Evolutionary conservation across 1,139 yeast genomes (phyloP), one percentile per base, ranked within the genome.

Genomic region (Dujonia santamariae): DNA sequence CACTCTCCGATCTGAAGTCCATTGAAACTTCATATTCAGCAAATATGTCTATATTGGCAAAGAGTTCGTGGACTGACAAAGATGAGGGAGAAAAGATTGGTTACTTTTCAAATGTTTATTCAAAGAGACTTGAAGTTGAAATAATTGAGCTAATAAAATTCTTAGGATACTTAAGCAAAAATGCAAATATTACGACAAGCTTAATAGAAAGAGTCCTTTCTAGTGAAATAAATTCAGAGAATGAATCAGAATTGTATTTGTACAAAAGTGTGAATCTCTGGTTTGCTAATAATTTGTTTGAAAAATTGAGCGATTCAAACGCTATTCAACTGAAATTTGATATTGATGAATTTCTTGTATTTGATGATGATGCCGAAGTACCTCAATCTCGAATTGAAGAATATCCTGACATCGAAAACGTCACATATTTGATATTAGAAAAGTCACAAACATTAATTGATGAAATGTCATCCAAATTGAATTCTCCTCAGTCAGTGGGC

Each of bases 361-460:
- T 57, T 26, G 57, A 46, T 15, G 47, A 43, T 11, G 31, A 28
- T 20, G 28, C 9, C 7, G 23, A 21, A 21, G 15, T 4, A 7
- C 19, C 27, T 11, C 31, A 17, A 15, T 14, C 11, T 4, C 36
- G n/a, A 41, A 42, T n/a, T n/a, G n/a, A n/a, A 11, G 18, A 21
- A 4, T 7, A 11, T n/a, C 38, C 39, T 9, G 35, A 33, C 3
- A 36, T 41, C 3, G 45, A 45, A 17, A 54, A 56, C 31, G 42
- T 47, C 2, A 38, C 49, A 1, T 53, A 54, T 30, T 43, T 57
- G 30, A 34, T 60, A 4, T 43, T 60, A 46, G 39, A 51, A 6
- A 54, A 47, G 32, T 52, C 63, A 1, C 60, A 57, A 36, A 58
- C 52, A n/a, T 31, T 58, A n/a, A 40, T 57, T 7, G 54, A 52